Percentiles rank a stretch among this genome's conserved stretches.
Conservation (phyloP, 2,329 filamentous ascomycete genomes). For the Rachicladosporium sp. region DNA sequence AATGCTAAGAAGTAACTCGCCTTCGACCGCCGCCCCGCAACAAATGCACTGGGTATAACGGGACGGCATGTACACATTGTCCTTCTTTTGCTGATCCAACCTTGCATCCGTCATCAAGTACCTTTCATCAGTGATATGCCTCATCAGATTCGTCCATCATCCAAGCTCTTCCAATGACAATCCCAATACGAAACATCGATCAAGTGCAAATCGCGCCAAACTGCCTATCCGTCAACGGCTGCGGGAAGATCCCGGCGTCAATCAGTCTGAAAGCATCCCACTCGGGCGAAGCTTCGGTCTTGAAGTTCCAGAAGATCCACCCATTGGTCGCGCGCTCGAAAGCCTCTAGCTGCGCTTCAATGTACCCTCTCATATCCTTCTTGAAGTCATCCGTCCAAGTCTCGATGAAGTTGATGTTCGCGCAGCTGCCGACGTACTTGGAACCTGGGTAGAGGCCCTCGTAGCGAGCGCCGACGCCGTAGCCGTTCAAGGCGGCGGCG, state of each 20-base stretch:
- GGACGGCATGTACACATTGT: too few relatives aligned
- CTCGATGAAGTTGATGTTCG: conserved; percentile 35
- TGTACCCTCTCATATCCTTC: conserved; percentile 37
- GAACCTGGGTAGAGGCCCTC: conserved; percentile 42
- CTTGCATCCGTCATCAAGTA: too few relatives aligned
- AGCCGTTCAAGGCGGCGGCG: conserved; percentile 39
- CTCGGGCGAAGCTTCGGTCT: conserved; percentile 38
- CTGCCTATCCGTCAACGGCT: conserved; percentile 20
- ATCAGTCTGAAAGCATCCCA: conserved; percentile 39
- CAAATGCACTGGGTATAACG: too few relatives aligned
- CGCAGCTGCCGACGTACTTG: conserved; percentile 42
- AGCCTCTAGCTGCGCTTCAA: conserved; percentile 42
- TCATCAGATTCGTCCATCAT: too few relatives aligned
- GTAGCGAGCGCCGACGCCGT: conserved; percentile 47
- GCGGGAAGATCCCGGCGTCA: conserved; percentile 37
- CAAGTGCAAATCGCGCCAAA: conserved; percentile 11
- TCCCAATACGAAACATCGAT: too few relatives aligned
- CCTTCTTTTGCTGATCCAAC: too few relatives aligned
- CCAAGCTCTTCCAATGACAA: too few relatives aligned
- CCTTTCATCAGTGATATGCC: too few relatives aligned
- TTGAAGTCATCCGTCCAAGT: conserved; percentile 35
- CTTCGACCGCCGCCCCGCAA: too few relatives aligned
- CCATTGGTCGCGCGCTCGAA: conserved; percentile 41
- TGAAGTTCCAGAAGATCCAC: conserved; percentile 48
- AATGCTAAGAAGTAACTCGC: too few relatives aligned